Base-by-base conservation (phyloP, 2,329 filamentous ascomycete genomes). In the Ascocoryne sarcoides region DNA sequence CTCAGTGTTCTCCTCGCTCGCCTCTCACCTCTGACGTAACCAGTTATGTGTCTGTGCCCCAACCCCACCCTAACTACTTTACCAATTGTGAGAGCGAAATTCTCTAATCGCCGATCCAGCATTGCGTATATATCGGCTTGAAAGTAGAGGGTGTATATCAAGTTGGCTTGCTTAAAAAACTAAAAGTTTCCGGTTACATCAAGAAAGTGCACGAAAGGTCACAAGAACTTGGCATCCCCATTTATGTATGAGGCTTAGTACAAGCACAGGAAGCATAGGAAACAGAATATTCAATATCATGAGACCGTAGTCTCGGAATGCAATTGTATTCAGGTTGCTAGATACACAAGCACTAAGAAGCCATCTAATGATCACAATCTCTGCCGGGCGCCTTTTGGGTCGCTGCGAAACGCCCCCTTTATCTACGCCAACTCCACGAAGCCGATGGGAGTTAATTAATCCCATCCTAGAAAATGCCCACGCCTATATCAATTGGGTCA, bases 291-390 rank as follows among this genome's bases (percentile, higher is more conserved):
- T 7, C 12, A 26, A 12, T 7, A 26, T 7, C 7, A 26, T 26
- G 49, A 56, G 50, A 45, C 53, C 48, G 44, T 54, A 28, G 53
- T 48, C 53, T 52, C 54, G 23, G n/a, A 50, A 54, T 46, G 28
- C 10, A 34, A 45, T 52, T 52, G 34, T 47, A 53, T 53, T 53
- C 17, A 31, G 19, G 32, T 42, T 46, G 40, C 40, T 57, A 55
- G 37, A 47, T 56, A 58, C 51, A 58, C 41, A 15, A 43, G n/a
- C n/a, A 48, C 46, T 39, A 40, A 21, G 33, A 44, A 46, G 45
- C 43, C 45, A 48, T 51, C 40, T 43, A 43, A 31, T 36, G 31
- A 36, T 40, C 34, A 37, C 30, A 37, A 32, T 23, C 38, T 49
- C 39, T 43, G 47, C 48, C 44, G 36, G 28, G 38, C 26, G 23